phyloP scores from a whole-genome alignment of 371 early-diverging fungal genomes.

The Nematocida sp. region DNA sequence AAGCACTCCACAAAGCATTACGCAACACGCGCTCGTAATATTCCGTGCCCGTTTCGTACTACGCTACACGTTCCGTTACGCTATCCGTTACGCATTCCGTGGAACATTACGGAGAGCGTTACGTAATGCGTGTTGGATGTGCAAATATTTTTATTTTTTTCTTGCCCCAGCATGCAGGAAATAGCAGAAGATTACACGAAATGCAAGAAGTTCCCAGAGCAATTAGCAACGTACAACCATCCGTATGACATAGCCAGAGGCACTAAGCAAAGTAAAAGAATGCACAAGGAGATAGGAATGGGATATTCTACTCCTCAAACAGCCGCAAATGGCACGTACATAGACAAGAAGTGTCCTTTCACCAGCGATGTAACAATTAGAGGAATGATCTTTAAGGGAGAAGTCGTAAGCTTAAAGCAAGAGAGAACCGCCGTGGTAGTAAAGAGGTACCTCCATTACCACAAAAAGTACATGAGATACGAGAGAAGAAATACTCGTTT shows the following conservation, averaged over 20 bases:
- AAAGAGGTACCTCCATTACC: slow-evolving; percentile 96
- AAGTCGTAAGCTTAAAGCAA: slow-evolving; percentile 92
- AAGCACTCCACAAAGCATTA: neutral
- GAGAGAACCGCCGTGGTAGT: slow-evolving; percentile 93
- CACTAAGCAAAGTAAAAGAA: slow-evolving; percentile 71
- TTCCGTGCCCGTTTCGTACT: too few relatives aligned
- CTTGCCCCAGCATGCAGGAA: slow-evolving; percentile 37
- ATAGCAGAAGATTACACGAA: slow-evolving; percentile 85
- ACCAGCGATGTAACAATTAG: slow-evolving; percentile 92
- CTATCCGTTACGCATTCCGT: too few relatives aligned
- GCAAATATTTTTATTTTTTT: slow-evolving; percentile 53
- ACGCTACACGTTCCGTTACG: too few relatives aligned
- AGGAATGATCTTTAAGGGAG: slow-evolving; percentile 92
- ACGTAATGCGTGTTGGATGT: too few relatives aligned
- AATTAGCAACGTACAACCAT: slow-evolving; percentile 76
- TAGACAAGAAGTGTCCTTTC: slow-evolving; percentile 99
- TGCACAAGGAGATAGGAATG: slow-evolving; percentile 93
- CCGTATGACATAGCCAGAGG: slow-evolving; percentile 67
- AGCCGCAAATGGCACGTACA: slow-evolving; percentile 85
- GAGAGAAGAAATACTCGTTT: slow-evolving; percentile 99
- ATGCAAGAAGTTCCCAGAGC: slow-evolving; percentile 80
- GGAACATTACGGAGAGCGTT: too few relatives aligned
- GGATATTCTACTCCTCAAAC: slow-evolving; percentile 98
- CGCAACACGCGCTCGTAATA: too few relatives aligned
- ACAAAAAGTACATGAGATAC: slow-evolving; percentile 99